phyloP scores from a whole-genome alignment of 371 early-diverging fungal genomes.

The Mortierella sp. region DNA sequence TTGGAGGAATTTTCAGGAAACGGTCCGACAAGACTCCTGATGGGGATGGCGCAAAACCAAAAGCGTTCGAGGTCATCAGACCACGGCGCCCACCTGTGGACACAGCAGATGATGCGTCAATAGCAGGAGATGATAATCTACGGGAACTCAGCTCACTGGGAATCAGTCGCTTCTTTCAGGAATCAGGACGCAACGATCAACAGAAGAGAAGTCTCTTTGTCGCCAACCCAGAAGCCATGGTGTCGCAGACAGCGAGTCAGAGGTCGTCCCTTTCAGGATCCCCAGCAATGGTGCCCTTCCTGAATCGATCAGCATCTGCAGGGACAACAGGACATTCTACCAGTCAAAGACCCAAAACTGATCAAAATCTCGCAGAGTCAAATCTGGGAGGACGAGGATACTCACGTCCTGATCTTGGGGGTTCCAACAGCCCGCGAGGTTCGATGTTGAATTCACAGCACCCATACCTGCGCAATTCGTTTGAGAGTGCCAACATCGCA shows the following conservation, averaged over 20 bases:
- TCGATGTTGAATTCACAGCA: constrained; percentile 19
- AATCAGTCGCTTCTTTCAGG: constrained; percentile 51
- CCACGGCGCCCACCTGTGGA: constrained; percentile 28
- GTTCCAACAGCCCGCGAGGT: constrained; percentile 18
- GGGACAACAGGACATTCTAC: constrained; percentile 13
- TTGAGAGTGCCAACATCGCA: constrained; percentile 39
- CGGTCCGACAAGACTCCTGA: constrained; percentile 6
- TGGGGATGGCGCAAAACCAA: constrained; percentile 35
- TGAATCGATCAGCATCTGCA: constrained; percentile 16
- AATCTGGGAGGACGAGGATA: constrained; percentile 17
- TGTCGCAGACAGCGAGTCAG: constrained; percentile 26
- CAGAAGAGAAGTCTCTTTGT: constrained; percentile 44
- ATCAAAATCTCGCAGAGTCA: constrained; percentile 10
- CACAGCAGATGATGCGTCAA: constrained; percentile 7
- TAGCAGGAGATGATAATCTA: constrained; percentile 38
- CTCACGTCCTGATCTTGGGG: constrained; percentile 8
- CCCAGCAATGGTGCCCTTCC: constrained; percentile 2
- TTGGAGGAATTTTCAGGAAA: constrained; percentile 29
- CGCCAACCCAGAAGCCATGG: constrained; percentile 45
- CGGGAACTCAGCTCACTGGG: constrained; percentile 47
- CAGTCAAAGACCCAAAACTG: not conserved
- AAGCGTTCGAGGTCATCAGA: constrained; percentile 54
- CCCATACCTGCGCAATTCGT: constrained; percentile 21
- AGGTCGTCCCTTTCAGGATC: constrained; percentile 31
- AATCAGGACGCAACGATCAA: constrained; percentile 42